phyloP scores from a whole-genome alignment of 768 basidiomycete species.

The Rhodotorula toruloides region DNA sequence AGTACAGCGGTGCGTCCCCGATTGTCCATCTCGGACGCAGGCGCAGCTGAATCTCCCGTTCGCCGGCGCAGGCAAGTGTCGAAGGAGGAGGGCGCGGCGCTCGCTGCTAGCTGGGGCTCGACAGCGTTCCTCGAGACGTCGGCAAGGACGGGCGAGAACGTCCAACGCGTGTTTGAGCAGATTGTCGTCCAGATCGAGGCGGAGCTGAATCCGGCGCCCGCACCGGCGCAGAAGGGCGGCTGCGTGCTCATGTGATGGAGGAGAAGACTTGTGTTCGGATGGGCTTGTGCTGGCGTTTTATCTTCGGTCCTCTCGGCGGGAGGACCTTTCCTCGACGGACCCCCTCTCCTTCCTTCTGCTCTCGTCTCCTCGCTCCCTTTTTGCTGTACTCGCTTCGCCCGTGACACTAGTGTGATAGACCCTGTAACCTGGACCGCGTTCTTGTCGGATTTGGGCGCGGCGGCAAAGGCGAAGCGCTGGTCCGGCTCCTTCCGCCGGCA shows the following conservation, averaged over 20 bases:
- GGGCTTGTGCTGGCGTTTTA: too few relatives aligned
- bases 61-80: conserved; percentile 39
- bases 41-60: background rate
- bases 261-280: too few relatives aligned
- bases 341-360: too few relatives aligned
- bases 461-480: too few relatives aligned
- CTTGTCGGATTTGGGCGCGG: too few relatives aligned
- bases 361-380: too few relatives aligned
- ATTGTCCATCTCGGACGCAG: background rate
- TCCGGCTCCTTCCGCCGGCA: too few relatives aligned
- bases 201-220: conserved; percentile 37
- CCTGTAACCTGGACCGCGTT: too few relatives aligned
- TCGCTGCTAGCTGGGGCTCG: conserved; percentile 37
- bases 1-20: conserved; percentile 55
- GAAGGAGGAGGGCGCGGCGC: conserved; percentile 36
- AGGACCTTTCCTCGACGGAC: too few relatives aligned
- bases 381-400: too few relatives aligned
- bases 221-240: conserved; percentile 9
- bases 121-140: conserved; percentile 41
- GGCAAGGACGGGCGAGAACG: conserved; percentile 43
- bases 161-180: conserved; percentile 38
- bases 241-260: conserved; percentile 10
- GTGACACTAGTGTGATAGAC: too few relatives aligned
- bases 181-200: conserved; percentile 42
- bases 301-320: too few relatives aligned